Conservation (phyloP, 2,329 filamentous ascomycete species). For the Macrophomina phaseolina region DNA sequence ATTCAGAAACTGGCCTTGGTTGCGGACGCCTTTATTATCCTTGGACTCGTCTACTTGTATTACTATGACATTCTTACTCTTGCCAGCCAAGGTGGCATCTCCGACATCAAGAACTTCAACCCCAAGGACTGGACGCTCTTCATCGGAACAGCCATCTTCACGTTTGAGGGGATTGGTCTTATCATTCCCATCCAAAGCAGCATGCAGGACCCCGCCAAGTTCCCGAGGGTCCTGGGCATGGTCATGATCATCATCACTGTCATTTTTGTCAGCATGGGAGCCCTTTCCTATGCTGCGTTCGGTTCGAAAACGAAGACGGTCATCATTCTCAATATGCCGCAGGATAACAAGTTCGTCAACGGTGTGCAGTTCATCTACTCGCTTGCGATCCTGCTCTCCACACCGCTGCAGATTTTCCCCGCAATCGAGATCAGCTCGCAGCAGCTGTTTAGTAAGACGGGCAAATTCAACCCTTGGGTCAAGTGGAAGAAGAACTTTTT, state of each 20-base stretch:
- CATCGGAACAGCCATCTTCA: slow-evolving; percentile 98
- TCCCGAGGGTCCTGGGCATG: slow-evolving; percentile 82
- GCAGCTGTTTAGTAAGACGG: slow-evolving; percentile 88
- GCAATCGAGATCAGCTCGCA: slow-evolving; percentile 97
- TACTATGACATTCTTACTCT: slow-evolving; percentile 94
- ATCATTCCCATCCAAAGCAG: slow-evolving; percentile 98
- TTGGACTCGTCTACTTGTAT: slow-evolving; percentile 91
- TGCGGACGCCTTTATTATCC: slow-evolving; percentile 91
- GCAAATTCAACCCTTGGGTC: slow-evolving; percentile 97
- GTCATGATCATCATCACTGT: slow-evolving; percentile 93
- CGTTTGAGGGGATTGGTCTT: slow-evolving; percentile 95
- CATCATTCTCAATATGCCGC: slow-evolving; percentile 92
- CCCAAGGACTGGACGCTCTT: slow-evolving; percentile 92
- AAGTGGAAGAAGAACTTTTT: slow-evolving; percentile 99
- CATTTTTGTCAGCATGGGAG: slow-evolving; percentile 89
- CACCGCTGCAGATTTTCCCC: slow-evolving; percentile 94
- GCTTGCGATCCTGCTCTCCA: slow-evolving; percentile 94
- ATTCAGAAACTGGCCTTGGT: slow-evolving; percentile 93
- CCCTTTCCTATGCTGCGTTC: slow-evolving; percentile 93
- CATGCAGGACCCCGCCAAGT: slow-evolving; percentile 90
- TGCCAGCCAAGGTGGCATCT: slow-evolving; percentile 70
- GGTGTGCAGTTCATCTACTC: slow-evolving; percentile 96
- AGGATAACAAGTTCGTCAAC: slow-evolving; percentile 95
- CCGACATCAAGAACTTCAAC: slow-evolving; percentile 93
- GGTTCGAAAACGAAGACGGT: slow-evolving; percentile 96